A percentile compares a stretch with the other conserved stretches of the same genome.
Evolutionary conservation across 2,329 filamentous ascomycete genomes (phyloP).

Genomic region (Talaromyces rugulosus): DNA sequence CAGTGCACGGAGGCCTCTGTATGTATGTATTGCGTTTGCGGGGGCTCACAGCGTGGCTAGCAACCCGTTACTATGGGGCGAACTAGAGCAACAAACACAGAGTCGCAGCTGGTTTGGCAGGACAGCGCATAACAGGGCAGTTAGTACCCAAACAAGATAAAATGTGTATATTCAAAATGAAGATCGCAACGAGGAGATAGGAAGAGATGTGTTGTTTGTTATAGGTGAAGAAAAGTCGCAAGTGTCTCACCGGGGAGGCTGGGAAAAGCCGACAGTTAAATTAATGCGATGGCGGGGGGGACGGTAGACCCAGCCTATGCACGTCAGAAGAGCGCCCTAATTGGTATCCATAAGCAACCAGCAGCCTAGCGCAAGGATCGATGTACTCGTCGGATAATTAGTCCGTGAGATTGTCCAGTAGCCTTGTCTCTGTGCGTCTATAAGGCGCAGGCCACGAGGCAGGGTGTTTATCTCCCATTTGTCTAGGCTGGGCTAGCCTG

Average conservation of each 20-base stretch:
- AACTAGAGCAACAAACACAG: neutral
- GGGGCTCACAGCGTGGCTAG: neutral
- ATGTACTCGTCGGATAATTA: neutral
- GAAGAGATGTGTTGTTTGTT: slow-evolving; percentile 4
- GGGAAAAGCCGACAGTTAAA: neutral
- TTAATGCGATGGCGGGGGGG: slow-evolving; percentile 13
- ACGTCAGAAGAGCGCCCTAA: neutral
- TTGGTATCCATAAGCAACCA: neutral
- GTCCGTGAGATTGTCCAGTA: neutral
- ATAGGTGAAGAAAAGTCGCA: neutral
- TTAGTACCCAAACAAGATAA: neutral
- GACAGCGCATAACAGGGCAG: neutral
- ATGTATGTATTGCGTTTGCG: neutral
- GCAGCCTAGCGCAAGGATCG: neutral
- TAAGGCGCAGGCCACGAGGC: neutral
- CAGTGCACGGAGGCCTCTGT: neutral
- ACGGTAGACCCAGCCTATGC: neutral
- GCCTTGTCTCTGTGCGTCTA: neutral
- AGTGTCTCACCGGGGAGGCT: slow-evolving; percentile 7
- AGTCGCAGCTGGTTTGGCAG: neutral
- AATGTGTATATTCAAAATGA: neutral
- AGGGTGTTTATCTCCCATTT: neutral
- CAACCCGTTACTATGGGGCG: slow-evolving; percentile 2
- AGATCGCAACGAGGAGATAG: neutral
- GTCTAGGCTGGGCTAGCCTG: neutral